These are phyloP conservation scores for Phialemoniopsis sp. DNA, from an alignment of 2,329 filamentous ascomycete species.

Conservation along the genomic window DNA sequence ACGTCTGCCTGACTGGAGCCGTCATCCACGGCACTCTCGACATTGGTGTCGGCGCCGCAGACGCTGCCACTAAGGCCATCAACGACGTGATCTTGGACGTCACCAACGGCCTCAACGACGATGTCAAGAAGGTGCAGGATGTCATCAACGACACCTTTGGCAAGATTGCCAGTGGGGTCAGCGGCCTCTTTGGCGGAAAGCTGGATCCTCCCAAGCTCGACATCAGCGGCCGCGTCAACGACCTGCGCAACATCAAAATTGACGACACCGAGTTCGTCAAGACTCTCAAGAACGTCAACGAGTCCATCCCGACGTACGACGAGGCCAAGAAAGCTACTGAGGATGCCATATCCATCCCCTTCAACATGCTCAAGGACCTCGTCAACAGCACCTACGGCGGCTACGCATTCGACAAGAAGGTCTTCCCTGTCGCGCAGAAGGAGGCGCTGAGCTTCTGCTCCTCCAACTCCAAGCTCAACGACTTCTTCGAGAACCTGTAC, in stretches of 20 bases:
- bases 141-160: slow-evolving; percentile 54
- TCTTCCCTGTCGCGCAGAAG: slow-evolving; percentile 82
- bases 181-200: slow-evolving; percentile 32
- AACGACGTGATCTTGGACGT: slow-evolving; percentile 48
- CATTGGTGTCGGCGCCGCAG: slow-evolving; percentile 45
- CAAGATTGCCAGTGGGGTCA: slow-evolving; percentile 47
- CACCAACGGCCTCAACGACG: slow-evolving; percentile 51
- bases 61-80: slow-evolving; percentile 39
- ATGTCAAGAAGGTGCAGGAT: slow-evolving; percentile 43
- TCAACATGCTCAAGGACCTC: slow-evolving; percentile 70
- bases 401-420: slow-evolving; percentile 72
- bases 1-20: slow-evolving; percentile 83
- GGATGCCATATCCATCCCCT: slow-evolving; percentile 70
- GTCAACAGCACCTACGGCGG: slow-evolving; percentile 67
- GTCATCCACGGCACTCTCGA: slow-evolving; percentile 76
- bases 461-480: slow-evolving; percentile 73
- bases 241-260: slow-evolving; percentile 67
- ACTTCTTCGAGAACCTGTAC: slow-evolving; percentile 76
- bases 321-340: slow-evolving; percentile 81
- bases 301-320: slow-evolving; percentile 76
- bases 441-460: slow-evolving; percentile 84
- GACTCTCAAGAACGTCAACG: slow-evolving; percentile 68
- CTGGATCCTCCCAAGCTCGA: slow-evolving; percentile 46
- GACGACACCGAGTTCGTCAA: slow-evolving; percentile 62
- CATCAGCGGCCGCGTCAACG: slow-evolving; percentile 58